Evolutionary conservation across 1,284 basidiomycete genomes (phyloP), one percentile per base, ranked within the genome.

Genomic region (Malassezia vespertilionis): DNA sequence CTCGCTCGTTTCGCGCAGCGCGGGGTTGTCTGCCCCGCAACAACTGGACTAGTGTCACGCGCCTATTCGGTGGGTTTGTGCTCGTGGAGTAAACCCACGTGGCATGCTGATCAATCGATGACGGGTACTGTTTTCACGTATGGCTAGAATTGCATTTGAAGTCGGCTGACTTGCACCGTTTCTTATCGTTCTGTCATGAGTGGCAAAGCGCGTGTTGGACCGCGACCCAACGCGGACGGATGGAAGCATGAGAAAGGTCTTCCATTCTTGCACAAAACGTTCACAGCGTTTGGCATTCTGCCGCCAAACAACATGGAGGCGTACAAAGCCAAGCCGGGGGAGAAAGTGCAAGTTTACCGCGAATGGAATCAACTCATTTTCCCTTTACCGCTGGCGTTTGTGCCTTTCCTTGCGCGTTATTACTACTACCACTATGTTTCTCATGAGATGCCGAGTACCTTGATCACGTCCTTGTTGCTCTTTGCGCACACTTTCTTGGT

Each of bases 361-460:
- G 57, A 56, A 28, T 49, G 49, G 34, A 34, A 51, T n/a, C 56
- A 61, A 4, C 60, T 61, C 30, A 18, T 53, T 11, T 58, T 46
- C 44, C 52, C 62, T 18, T 41, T 55, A 2, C 56, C 60, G 24
- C 48, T 58, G 5, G 32, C 56, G 4, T 15, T 58, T 5, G 33
- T 57, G 2, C 59, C 64, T 10, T 26, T 63, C 20, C 45, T 49
- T 2, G 30, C 58, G n/a, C 58, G 65, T 15, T 57, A 52, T 33
- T 30, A 39, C 1, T 63, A 53, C n/a, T n/a, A n/a, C n/a, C n/a
- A n/a, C n/a, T 38, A 59, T 49, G 14, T 38, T 44, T 24, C 42
- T 49, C 22, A 54, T 52, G 2, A 63, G 63, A 4, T 44, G 47
- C 30, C n/a, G n/a, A n/a, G n/a, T n/a, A n/a, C n/a, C n/a, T n/a